These are phyloP conservation scores for Stephania yunnanensis DNA, from an alignment of 164 flowering plant species.

Conservation along the genomic window DNA sequence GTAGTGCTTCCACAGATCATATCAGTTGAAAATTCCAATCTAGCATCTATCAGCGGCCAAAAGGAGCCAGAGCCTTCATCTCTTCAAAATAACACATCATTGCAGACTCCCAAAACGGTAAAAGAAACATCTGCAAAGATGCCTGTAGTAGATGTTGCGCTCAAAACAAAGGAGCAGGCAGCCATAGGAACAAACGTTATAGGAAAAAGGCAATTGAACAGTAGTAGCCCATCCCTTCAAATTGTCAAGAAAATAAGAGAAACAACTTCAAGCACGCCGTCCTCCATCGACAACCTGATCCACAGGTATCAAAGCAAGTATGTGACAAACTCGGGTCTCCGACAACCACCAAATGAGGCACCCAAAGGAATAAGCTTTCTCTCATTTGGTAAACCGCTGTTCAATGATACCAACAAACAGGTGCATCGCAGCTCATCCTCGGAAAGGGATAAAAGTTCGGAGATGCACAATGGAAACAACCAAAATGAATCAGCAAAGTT, in stretches of 20 bases:
- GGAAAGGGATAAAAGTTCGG: slow-evolving; percentile 13
- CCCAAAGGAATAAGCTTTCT: slow-evolving; percentile 53
- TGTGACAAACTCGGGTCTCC: slow-evolving; percentile 12
- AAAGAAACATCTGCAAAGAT: no score
- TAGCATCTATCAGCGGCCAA: no score
- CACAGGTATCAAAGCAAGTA: slow-evolving; percentile 17
- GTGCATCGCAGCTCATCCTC: slow-evolving; percentile 16
- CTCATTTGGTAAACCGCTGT: slow-evolving; percentile 26
- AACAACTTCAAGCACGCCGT: not conserved
- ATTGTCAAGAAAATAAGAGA: slow-evolving; percentile 9
- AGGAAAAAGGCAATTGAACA: slow-evolving; percentile 15
- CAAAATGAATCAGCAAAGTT: slow-evolving; percentile 13
- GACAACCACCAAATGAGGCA: slow-evolving; percentile 21
- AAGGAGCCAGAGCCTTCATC: no score
- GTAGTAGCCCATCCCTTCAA: slow-evolving; percentile 5
- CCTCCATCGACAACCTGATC: slow-evolving; percentile 2
- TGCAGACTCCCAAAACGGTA: no score
- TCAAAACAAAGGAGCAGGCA: not conserved
- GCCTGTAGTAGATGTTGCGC: no score
- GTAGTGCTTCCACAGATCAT: no score
- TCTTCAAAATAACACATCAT: no score
- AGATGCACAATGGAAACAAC: slow-evolving; percentile 11
- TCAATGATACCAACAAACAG: slow-evolving; percentile 12
- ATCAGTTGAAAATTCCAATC: no score
- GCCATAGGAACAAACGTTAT: slow-evolving; percentile 47